phyloP scores from a whole-genome alignment of 148 eudicot genomes.

The Arctostaphylos glauca region DNA sequence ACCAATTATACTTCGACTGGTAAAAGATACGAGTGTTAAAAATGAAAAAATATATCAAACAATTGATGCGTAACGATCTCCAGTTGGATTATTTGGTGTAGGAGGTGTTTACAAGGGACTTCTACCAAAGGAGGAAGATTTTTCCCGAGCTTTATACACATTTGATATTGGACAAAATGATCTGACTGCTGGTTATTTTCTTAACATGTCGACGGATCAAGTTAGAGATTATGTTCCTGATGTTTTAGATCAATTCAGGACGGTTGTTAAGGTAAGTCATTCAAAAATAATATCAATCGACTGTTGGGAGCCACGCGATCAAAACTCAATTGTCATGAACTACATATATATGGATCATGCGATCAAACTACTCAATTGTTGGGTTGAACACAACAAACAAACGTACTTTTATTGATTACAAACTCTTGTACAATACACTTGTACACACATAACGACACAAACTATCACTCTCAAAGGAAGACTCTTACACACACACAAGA shows the following conservation, averaged over 20 bases:
- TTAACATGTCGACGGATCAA: conserved; percentile 64
- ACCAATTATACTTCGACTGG: not conserved
- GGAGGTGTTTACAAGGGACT: conserved; percentile 49
- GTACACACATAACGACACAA: no score
- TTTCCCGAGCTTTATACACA: conserved; percentile 68
- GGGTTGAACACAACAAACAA: no score
- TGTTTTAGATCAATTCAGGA: conserved; percentile 52
- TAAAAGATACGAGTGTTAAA: not conserved
- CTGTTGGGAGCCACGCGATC: no score
- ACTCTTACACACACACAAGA: no score
- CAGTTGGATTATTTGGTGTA: conserved; percentile 1
- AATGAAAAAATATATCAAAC: not conserved
- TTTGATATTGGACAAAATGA: conserved; percentile 95
- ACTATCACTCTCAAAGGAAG: no score
- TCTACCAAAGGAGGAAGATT: conserved; percentile 52
- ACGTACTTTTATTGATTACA: no score
- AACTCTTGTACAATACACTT: no score
- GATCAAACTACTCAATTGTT: no score
- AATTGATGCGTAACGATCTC: not conserved
- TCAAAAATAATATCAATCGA: no score
- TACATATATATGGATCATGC: no score
- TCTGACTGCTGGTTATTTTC: conserved; percentile 58
- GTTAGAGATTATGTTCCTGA: conserved; percentile 67
- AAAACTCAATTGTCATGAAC: no score
- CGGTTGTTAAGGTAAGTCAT: conserved; percentile 51